A percentile compares a stretch with the other conserved stretches of the same genome.
These are phyloP conservation scores for Hypoxylon perforatum DNA, from an alignment of 495 filamentous ascomycete genomes.

Conservation along the genomic window DNA sequence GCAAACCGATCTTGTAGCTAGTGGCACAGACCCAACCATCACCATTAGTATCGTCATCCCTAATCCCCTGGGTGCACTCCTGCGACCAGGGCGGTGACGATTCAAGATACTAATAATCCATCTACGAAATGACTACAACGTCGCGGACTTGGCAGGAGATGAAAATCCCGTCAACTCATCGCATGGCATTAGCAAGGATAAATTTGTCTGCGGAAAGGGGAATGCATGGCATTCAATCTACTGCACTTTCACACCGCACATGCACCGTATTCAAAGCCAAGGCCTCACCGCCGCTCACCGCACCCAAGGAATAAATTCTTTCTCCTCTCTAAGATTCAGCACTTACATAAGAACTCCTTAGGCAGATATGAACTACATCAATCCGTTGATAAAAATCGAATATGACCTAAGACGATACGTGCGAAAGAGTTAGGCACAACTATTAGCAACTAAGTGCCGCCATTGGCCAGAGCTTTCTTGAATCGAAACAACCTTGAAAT, in stretches of 20 bases:
- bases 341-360: too few relatives aligned
- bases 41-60: constrained; percentile 34
- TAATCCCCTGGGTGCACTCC: constrained; percentile 22
- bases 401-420: constrained; percentile 6
- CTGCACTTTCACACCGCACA: constrained; percentile 19
- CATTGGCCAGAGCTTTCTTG: constrained; percentile 25
- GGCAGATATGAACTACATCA: not conserved
- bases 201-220: constrained; percentile 21
- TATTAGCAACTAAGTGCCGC: not conserved
- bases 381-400: constrained; percentile 10
- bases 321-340: not conserved
- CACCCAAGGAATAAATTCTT: not conserved
- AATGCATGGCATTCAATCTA: constrained; percentile 35
- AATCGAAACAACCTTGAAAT: constrained; percentile 25
- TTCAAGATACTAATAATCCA: constrained; percentile 13
- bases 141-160: constrained; percentile 26
- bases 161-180: constrained; percentile 10
- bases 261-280: constrained; percentile 21
- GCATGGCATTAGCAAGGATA: constrained; percentile 1
- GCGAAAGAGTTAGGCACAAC: not conserved
- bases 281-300: constrained; percentile 37
- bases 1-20: constrained; percentile 17
- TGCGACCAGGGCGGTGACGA: constrained; percentile 16
- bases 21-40: constrained; percentile 23
- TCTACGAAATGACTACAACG: constrained; percentile 20